Percentiles rank a stretch among this genome's conserved stretches.
Evolutionary conservation across 2,329 filamentous ascomycete genomes (phyloP).

Genomic region (Exophiala viscosa): DNA sequence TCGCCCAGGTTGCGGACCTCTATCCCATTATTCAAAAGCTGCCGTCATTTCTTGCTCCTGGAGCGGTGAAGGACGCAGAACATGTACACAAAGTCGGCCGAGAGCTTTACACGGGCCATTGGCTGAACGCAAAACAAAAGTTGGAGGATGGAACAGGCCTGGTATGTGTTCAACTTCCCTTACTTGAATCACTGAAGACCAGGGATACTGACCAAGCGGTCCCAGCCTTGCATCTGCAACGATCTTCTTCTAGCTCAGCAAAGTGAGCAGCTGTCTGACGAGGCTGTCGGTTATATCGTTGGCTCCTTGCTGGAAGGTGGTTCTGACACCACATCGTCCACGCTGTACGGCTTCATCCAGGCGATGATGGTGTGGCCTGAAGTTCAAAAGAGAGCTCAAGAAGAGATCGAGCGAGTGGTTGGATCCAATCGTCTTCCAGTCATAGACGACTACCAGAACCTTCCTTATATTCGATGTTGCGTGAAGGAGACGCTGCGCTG

Average conservation of each 20-base stretch:
- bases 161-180: not conserved
- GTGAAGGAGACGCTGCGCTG: constrained; percentile 24
- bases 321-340: constrained; percentile 43
- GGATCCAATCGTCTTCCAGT: constrained; percentile 46
- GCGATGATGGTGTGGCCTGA: not conserved
- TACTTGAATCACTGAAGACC: not conserved
- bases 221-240: constrained; percentile 11
- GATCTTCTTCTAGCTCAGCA: constrained; percentile 12
- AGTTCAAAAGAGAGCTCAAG: constrained; percentile 35
- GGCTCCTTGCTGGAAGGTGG: constrained; percentile 40
- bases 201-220: not conserved
- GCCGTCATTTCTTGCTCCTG: constrained; percentile 9
- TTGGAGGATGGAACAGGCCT: not conserved
- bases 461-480: constrained; percentile 52
- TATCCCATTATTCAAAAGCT: constrained; percentile 15
- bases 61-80: constrained; percentile 4
- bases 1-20: constrained; percentile 10
- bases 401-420: constrained; percentile 49
- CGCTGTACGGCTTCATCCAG: constrained; percentile 37
- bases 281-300: constrained; percentile 27
- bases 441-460: constrained; percentile 44
- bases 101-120: constrained; percentile 7
- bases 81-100: constrained; percentile 8
- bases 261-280: constrained; percentile 13
- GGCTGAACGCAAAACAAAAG: constrained; percentile 6